Percentiles rank a stretch among this genome's conserved stretches.
Evolutionary conservation across 2,329 filamentous ascomycete species (phyloP).

Genomic region (Fusarium neocosmosporiellum): DNA sequence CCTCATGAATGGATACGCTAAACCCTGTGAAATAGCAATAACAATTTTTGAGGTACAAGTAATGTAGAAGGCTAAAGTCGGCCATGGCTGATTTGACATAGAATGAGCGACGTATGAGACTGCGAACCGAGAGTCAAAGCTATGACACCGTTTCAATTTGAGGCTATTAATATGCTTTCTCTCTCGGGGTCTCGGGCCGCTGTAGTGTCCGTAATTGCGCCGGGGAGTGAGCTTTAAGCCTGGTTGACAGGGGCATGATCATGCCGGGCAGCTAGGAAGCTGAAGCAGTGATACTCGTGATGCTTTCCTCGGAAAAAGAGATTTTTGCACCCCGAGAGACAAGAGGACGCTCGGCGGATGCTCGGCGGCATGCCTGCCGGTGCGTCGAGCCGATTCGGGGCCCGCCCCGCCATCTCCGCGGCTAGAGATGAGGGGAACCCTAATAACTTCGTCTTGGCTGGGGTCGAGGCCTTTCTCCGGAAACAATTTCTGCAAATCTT

Average conservation of each 20-base stretch:
- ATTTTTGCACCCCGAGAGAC: not conserved
- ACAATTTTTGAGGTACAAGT: not conserved
- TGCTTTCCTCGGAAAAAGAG: not conserved
- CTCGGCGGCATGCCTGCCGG: not conserved
- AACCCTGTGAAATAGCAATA: not conserved
- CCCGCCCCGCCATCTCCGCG: not conserved
- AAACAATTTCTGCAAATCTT: not conserved
- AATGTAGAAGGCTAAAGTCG: not conserved
- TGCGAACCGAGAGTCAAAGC: not conserved
- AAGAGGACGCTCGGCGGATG: not conserved
- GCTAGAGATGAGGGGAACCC: not conserved
- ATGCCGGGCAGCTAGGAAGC: not conserved
- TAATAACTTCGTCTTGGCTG: not conserved
- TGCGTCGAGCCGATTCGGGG: not conserved
- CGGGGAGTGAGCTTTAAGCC: not conserved
- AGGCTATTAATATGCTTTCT: not conserved
- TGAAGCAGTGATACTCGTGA: not conserved
- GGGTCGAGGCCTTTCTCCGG: not conserved
- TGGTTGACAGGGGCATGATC: not conserved
- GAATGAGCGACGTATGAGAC: not conserved
- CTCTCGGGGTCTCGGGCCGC: not conserved
- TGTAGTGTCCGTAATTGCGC: not conserved
- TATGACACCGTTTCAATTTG: not conserved
- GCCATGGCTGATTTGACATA: not conserved
- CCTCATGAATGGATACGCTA: not conserved